Evolutionary conservation across 345 rosid genomes (phyloP).

Genomic region (Turritis glabra): DNA sequence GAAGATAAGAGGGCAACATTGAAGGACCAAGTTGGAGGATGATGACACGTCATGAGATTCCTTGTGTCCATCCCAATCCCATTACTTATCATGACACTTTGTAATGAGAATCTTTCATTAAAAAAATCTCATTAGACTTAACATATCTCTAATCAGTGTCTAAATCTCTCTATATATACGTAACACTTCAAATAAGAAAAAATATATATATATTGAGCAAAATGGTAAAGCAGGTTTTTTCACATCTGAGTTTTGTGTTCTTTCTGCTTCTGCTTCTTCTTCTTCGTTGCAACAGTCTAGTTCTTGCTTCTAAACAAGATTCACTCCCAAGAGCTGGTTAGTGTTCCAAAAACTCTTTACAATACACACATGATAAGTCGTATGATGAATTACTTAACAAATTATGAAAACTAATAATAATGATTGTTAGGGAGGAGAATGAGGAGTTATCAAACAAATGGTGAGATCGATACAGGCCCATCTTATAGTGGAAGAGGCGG

Average conservation of each 20-base stretch:
- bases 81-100: background rate
- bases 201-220: background rate
- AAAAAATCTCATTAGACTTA: background rate
- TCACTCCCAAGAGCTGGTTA: conserved; percentile 12
- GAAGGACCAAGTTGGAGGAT: conserved; percentile 26
- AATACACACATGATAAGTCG: too few species aligned
- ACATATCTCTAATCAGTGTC: background rate
- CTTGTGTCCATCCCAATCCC: background rate
- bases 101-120: background rate
- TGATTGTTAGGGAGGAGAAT: conserved; percentile 8
- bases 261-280: background rate
- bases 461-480: conserved; percentile 26
- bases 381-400: background rate
- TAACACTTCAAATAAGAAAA: background rate
- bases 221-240: conserved; percentile 7
- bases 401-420: too few species aligned
- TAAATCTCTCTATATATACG: background rate
- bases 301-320: conserved; percentile 26
- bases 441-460: conserved; percentile 23
- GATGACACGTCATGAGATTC: conserved; percentile 19
- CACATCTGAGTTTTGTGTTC: conserved; percentile 17
- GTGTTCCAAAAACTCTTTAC: too few species aligned
- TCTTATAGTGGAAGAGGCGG: conserved; percentile 22
- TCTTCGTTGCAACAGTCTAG: conserved; percentile 23
- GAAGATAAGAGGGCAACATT: conserved; percentile 5